Evolutionary conservation across 164 flowering plant genomes (phyloP).

Genomic region (Macadamia integrifolia): DNA sequence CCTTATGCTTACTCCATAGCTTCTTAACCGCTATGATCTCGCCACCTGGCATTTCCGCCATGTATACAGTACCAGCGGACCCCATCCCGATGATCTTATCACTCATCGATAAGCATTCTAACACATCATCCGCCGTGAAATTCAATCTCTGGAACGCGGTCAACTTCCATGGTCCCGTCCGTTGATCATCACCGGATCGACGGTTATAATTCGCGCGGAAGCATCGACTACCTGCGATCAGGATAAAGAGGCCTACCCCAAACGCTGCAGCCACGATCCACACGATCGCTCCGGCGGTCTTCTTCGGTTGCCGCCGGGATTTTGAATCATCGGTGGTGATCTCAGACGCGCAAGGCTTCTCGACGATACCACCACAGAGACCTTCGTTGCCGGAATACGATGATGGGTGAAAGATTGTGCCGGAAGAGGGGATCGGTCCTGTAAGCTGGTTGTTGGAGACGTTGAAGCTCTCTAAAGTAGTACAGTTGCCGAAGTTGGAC

Average conservation of each 20-base stretch:
- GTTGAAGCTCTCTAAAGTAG: conserved; percentile 70
- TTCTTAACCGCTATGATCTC: conserved; percentile 93
- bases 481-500: conserved; percentile 52
- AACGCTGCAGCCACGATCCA: conserved; percentile 79
- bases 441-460: conserved; percentile 70
- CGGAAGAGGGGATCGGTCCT: conserved; percentile 64
- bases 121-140: conserved; percentile 80
- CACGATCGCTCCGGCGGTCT: conserved; percentile 58
- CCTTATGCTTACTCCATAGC: conserved; percentile 83
- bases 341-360: conserved; percentile 44
- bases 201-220: conserved; percentile 42
- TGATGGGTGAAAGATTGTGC: conserved; percentile 63
- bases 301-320: conserved; percentile 30
- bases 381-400: conserved; percentile 71
- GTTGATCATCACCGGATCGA: conserved; percentile 17
- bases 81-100: conserved; percentile 91
- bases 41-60: conserved; percentile 88
- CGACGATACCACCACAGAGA: conserved; percentile 56
- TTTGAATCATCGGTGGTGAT: conserved; percentile 11
- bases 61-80: conserved; percentile 81
- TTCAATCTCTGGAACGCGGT: conserved; percentile 91
- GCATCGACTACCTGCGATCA: conserved; percentile 54
- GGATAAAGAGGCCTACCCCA: conserved; percentile 49
- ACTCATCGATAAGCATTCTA: conserved; percentile 54
- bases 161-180: conserved; percentile 65